Conservation (phyloP, 257 asterid genomes). For the Solanum pinnatisectum region DNA sequence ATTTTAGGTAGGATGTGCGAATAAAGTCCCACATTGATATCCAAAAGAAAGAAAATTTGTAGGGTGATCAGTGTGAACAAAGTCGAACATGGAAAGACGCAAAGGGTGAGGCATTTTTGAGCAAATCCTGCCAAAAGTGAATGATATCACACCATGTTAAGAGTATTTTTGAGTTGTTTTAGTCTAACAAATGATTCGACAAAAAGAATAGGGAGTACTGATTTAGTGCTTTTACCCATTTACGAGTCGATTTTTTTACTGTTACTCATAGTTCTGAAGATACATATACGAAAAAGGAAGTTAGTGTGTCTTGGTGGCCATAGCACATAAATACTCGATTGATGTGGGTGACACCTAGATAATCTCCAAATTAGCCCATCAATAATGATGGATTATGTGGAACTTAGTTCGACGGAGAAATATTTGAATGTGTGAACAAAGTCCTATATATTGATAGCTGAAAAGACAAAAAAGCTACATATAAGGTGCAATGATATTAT, state of each 20-base stretch:
- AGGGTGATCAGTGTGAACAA: neutral
- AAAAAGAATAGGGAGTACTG: neutral
- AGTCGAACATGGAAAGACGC: neutral
- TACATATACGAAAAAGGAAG: too few species aligned
- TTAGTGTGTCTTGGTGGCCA: neutral
- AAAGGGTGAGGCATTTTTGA: too few species aligned
- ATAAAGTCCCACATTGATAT: neutral
- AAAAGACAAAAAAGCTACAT: too few species aligned
- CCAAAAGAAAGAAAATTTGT: neutral
- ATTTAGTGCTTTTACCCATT: neutral
- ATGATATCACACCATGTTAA: neutral
- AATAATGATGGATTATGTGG: neutral
- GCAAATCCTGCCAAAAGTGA: neutral
- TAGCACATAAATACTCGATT: neutral
- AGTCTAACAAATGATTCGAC: neutral
- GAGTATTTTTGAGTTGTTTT: neutral
- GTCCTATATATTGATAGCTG: too few species aligned
- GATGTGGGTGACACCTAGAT: neutral
- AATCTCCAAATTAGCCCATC: neutral
- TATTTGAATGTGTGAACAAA: too few species aligned
- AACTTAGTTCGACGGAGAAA: too few species aligned
- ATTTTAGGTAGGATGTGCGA: neutral
- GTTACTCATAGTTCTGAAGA: neutral
- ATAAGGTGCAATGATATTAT: too few species aligned
- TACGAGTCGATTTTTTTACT: neutral